Conservation (phyloP, 2,329 filamentous ascomycete species). For the Fusarium sp. region DNA sequence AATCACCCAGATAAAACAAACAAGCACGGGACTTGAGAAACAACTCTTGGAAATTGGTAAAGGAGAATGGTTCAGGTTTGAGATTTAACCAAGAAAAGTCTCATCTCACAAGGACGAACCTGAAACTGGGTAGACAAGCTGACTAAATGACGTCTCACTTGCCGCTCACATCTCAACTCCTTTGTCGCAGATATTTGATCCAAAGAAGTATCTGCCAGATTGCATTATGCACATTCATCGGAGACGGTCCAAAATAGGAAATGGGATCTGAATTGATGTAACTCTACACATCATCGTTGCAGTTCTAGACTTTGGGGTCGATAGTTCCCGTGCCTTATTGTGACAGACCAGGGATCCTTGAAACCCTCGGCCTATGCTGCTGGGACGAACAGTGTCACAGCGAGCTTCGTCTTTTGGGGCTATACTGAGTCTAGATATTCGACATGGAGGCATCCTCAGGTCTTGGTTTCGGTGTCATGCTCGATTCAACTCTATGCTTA, state of each 20-base stretch:
- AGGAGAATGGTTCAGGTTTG: background rate
- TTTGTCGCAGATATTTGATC: slow-evolving; percentile 27
- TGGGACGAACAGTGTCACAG: slow-evolving; percentile 35
- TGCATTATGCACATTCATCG: background rate
- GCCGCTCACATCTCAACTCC: slow-evolving; percentile 26
- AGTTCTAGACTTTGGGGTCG: background rate
- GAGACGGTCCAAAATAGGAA: slow-evolving; percentile 10
- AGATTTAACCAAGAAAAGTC: background rate
- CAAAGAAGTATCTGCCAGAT: slow-evolving; percentile 23
- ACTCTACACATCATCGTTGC: background rate
- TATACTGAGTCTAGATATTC: background rate
- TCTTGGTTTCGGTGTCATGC: slow-evolving; percentile 2
- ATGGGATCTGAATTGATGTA: background rate
- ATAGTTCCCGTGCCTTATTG: slow-evolving; percentile 5
- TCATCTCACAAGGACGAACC: background rate
- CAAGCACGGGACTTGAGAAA: slow-evolving; percentile 3
- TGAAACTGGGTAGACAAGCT: slow-evolving; percentile 17
- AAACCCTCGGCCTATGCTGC: slow-evolving; percentile 20
- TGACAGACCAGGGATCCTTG: slow-evolving; percentile 26
- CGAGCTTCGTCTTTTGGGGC: slow-evolving; percentile 16
- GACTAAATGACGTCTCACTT: slow-evolving; percentile 36
- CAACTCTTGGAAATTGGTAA: background rate
- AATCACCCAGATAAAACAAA: background rate
- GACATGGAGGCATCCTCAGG: background rate
- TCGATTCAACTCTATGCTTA: slow-evolving; percentile 5